These are phyloP conservation scores for Didymella keratinophila DNA, from an alignment of 2,329 filamentous ascomycete species.

Conservation along the genomic window DNA sequence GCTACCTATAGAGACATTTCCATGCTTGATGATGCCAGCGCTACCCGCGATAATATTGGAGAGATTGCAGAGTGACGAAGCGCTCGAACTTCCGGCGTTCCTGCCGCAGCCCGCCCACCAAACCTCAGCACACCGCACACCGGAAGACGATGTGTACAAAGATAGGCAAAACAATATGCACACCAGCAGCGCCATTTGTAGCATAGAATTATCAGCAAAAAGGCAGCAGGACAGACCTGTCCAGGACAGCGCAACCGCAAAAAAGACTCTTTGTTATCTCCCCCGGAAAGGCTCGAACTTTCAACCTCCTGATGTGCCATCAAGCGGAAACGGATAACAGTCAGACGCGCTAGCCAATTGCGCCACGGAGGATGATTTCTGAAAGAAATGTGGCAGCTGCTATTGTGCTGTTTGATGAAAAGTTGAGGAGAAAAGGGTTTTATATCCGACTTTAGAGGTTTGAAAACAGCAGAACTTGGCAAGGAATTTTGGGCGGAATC, in stretches of 20 bases:
- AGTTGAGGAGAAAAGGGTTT: background rate
- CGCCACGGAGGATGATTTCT: constrained; percentile 44
- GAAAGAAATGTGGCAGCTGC: too few relatives aligned
- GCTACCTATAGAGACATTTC: background rate
- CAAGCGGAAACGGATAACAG: constrained; percentile 54
- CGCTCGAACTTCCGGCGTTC: background rate
- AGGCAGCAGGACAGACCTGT: background rate
- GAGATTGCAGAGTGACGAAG: background rate
- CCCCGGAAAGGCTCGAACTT: constrained; percentile 26
- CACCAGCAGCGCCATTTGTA: background rate
- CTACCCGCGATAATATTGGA: background rate
- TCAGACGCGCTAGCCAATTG: constrained; percentile 66
- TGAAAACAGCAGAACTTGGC: too few relatives aligned
- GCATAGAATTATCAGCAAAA: too few relatives aligned
- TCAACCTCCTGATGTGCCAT: constrained; percentile 25
- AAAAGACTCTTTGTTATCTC: constrained; percentile 17
- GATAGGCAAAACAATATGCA: background rate
- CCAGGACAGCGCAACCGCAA: background rate
- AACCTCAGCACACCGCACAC: background rate
- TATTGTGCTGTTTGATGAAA: too few relatives aligned
- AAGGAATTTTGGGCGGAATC: too few relatives aligned
- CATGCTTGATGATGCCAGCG: background rate
- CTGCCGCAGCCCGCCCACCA: background rate
- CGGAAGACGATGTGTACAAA: background rate
- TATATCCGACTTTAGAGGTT: background rate